These are phyloP conservation scores for Penicillium soppii DNA, from an alignment of 495 filamentous ascomycete species.

Conservation along the genomic window DNA sequence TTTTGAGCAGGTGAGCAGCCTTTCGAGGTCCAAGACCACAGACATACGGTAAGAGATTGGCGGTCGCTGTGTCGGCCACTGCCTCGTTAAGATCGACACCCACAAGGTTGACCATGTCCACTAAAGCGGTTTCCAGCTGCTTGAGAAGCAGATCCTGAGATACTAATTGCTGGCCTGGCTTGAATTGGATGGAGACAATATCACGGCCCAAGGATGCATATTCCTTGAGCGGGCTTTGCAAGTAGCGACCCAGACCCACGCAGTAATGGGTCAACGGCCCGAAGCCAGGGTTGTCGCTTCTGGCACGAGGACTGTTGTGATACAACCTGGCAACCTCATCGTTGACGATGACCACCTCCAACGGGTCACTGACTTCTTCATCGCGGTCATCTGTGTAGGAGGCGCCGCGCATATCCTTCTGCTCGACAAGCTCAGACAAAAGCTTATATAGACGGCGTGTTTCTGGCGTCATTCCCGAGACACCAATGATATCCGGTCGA, in stretches of 20 bases:
- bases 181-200: conserved; percentile 81
- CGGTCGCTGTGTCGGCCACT: conserved; percentile 70
- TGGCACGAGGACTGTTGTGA: conserved; percentile 82
- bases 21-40: conserved; percentile 94
- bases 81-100: conserved; percentile 95
- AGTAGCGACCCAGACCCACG: conserved; percentile 80
- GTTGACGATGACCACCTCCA: conserved; percentile 90
- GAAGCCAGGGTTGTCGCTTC: conserved; percentile 75
- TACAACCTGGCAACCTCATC: conserved; percentile 95
- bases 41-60: conserved; percentile 86
- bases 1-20: conserved; percentile 80
- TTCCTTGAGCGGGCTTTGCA: conserved; percentile 92
- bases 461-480: conserved; percentile 88
- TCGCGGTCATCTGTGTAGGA: conserved; percentile 66
- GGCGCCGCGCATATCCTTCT: conserved; percentile 70
- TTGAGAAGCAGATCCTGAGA: conserved; percentile 81
- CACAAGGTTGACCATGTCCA: conserved; percentile 96
- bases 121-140: conserved; percentile 87
- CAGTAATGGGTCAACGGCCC: conserved; percentile 80
- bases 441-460: conserved; percentile 80
- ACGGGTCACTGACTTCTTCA: conserved; percentile 60
- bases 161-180: conserved; percentile 83
- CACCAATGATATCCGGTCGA: conserved; percentile 84
- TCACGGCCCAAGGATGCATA: conserved; percentile 90
- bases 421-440: conserved; percentile 69